A percentile compares a stretch with the other conserved stretches of the same genome.
Evolutionary conservation across 768 basidiomycete genomes (phyloP).

Genomic region (Rhodotorula paludigena): DNA sequence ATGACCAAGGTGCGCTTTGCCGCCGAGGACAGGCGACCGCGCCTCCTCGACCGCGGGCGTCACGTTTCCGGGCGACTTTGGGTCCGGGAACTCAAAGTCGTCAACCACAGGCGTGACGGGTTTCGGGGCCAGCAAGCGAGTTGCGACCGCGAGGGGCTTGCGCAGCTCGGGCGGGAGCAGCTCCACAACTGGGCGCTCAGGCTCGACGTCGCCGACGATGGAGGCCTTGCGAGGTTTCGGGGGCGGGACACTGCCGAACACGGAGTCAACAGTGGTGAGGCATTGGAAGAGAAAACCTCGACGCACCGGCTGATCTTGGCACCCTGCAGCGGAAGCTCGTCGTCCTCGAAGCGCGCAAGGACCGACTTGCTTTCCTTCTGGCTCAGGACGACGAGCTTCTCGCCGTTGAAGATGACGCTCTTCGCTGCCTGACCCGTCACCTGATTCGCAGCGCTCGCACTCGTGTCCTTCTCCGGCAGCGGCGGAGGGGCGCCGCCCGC

Average conservation of each 20-base stretch:
- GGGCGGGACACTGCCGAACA: slow-evolving; percentile 2
- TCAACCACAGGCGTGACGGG: slow-evolving; percentile 19
- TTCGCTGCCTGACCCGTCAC: slow-evolving; percentile 20
- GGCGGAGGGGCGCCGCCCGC: not conserved
- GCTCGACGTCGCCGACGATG: not conserved
- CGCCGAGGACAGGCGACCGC: not conserved
- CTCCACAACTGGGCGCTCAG: not conserved
- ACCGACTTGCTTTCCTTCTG: slow-evolving; percentile 60
- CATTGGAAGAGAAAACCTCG: not conserved
- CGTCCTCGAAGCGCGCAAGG: slow-evolving; percentile 62
- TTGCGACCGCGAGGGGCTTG: slow-evolving; percentile 41
- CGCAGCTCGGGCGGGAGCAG: slow-evolving; percentile 35
- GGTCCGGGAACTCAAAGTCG: slow-evolving; percentile 38
- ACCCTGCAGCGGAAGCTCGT: slow-evolving; percentile 64
- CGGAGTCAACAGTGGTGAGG: not conserved
- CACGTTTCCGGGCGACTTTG: slow-evolving; percentile 29
- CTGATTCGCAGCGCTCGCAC: not conserved
- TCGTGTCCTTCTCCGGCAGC: not conserved
- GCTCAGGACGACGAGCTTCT: slow-evolving; percentile 53
- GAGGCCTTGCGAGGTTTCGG: slow-evolving; percentile 15
- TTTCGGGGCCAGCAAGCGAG: slow-evolving; percentile 32
- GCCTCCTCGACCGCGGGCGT: slow-evolving; percentile 18
- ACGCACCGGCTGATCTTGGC: slow-evolving; percentile 35
- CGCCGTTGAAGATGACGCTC: slow-evolving; percentile 49
- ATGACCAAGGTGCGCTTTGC: not conserved